phyloP scores from a whole-genome alignment of 2,329 filamentous ascomycete genomes.

The Thelonectria olida region DNA sequence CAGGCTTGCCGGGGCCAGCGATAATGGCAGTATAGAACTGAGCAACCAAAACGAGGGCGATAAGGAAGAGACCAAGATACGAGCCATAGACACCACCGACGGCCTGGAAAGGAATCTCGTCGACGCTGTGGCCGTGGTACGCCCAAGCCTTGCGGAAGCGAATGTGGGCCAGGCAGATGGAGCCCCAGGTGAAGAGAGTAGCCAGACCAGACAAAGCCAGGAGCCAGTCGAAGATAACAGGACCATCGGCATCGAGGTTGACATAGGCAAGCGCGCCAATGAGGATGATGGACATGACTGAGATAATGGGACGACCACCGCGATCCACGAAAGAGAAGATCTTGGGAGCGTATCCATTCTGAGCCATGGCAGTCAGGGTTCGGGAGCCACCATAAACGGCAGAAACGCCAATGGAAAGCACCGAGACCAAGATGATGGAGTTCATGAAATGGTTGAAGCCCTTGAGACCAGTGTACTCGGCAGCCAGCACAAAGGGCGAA shows the following conservation, averaged over 20 bases:
- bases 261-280: constrained; percentile 62
- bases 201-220: constrained; percentile 70
- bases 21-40: constrained; percentile 62
- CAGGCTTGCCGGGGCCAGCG: constrained; percentile 43
- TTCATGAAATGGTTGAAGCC: constrained; percentile 64
- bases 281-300: constrained; percentile 55
- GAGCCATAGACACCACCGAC: constrained; percentile 70
- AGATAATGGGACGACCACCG: constrained; percentile 59
- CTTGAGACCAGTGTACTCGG: constrained; percentile 57
- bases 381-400: constrained; percentile 65
- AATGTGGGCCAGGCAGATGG: constrained; percentile 70
- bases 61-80: constrained; percentile 68
- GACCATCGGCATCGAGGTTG: constrained; percentile 55
- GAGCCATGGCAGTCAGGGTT: constrained; percentile 62
- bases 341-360: constrained; percentile 64
- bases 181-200: constrained; percentile 72
- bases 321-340: constrained; percentile 63
- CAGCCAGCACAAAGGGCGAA: constrained; percentile 62
- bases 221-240: constrained; percentile 70
- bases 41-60: constrained; percentile 63
- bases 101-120: constrained; percentile 73
- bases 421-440: constrained; percentile 62
- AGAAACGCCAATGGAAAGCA: constrained; percentile 64
- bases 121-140: constrained; percentile 66
- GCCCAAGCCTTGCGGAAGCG: constrained; percentile 72